Percentiles rank a stretch among this genome's conserved stretches.
Conservation (phyloP, 495 filamentous ascomycete species). For the Usnea hakonensis region DNA sequence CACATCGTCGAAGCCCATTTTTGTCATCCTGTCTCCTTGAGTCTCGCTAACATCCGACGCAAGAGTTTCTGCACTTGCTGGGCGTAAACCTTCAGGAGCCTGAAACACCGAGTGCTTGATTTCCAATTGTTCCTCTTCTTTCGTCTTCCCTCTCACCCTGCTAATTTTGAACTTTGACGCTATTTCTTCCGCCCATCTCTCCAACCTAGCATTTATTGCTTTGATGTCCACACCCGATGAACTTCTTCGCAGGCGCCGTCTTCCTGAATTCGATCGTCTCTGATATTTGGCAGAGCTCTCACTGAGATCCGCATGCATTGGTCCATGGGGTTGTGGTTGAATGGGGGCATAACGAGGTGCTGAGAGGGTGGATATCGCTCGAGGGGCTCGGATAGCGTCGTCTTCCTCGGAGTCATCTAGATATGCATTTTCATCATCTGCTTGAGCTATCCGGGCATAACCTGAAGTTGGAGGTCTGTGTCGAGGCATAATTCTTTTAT, state of each 20-base stretch:
- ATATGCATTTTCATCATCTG: conserved; percentile 59
- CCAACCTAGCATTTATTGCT: conserved; percentile 92
- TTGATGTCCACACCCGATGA: conserved; percentile 94
- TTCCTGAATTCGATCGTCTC: conserved; percentile 40
- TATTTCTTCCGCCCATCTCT: conserved; percentile 97
- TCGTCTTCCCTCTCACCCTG: conserved; percentile 63
- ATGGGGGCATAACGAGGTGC: conserved; percentile 64
- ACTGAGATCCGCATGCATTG: conserved; percentile 40
- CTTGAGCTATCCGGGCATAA: conserved; percentile 87
- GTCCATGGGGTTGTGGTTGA: conserved; percentile 38
- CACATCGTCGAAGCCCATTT: conserved; percentile 74
- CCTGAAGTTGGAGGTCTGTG: conserved; percentile 71
- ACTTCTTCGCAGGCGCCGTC: conserved; percentile 59
- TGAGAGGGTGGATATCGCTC: conserved; percentile 48
- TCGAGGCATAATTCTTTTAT: conserved; percentile 40
- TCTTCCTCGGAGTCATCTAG: conserved; percentile 69
- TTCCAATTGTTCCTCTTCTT: conserved; percentile 81
- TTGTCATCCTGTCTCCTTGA: conserved; percentile 53
- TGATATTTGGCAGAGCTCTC: conserved; percentile 36
- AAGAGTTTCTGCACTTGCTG: conserved; percentile 67
- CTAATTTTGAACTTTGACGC: conserved; percentile 91
- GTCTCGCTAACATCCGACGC: conserved; percentile 48
- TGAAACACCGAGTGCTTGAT: conserved; percentile 98
- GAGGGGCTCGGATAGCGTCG: conserved; percentile 46
- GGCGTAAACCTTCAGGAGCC: conserved; percentile 72